These are phyloP conservation scores for Gillenia trifoliata DNA, from an alignment of 306 rosid species.

Conservation along the genomic window DNA sequence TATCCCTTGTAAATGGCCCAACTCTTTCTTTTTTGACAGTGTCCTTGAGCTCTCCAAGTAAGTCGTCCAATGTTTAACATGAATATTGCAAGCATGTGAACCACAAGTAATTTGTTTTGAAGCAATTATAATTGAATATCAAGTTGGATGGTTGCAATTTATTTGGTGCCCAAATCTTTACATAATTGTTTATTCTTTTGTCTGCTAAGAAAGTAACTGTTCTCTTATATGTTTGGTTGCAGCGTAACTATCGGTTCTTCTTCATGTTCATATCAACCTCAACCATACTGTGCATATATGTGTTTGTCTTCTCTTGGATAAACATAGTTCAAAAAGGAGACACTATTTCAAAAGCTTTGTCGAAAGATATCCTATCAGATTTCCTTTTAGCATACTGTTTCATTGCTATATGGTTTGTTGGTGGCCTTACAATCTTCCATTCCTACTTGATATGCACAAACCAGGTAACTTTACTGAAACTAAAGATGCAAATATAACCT, in stretches of 20 bases:
- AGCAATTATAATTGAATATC: not conserved
- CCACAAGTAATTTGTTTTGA: not conserved
- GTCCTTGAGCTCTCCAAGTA: not conserved
- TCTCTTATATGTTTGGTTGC: constrained; percentile 36
- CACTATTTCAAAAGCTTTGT: constrained; percentile 30
- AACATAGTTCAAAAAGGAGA: constrained; percentile 24
- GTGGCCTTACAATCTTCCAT: constrained; percentile 93
- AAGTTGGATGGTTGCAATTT: constrained; percentile 1
- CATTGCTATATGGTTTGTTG: constrained; percentile 87
- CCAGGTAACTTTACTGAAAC: constrained; percentile 51
- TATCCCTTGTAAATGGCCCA: not conserved
- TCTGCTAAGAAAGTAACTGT: constrained; percentile 21
- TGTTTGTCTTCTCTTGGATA: constrained; percentile 64
- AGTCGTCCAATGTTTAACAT: not conserved
- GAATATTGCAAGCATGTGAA: not conserved
- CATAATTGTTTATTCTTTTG: not conserved
- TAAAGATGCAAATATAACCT: not conserved
- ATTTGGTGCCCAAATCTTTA: not conserved
- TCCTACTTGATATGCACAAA: constrained; percentile 75
- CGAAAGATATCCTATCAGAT: constrained; percentile 55
- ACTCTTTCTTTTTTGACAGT: not conserved
- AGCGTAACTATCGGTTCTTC: constrained; percentile 93
- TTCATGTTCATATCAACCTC: constrained; percentile 86
- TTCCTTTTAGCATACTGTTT: constrained; percentile 70
- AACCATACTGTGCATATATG: constrained; percentile 73